A percentile compares a stretch with the other conserved stretches of the same genome.
Conservation (phyloP, 352 stramenopile genomes). For the Globisporangium polare region DNA sequence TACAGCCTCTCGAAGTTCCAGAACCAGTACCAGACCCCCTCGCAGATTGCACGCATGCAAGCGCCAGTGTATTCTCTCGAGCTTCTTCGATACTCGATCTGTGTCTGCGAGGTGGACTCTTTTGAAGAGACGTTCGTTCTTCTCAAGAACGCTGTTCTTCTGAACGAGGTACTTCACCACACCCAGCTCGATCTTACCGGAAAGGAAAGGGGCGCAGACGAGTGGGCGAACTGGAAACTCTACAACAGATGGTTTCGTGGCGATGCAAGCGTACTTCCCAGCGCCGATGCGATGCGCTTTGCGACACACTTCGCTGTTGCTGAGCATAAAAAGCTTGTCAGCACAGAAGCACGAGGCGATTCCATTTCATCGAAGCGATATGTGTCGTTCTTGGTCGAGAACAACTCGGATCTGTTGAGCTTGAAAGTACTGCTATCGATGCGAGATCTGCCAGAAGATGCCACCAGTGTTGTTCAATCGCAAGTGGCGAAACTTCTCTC, state of each 20-base stretch:
- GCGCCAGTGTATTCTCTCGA: constrained; percentile 57
- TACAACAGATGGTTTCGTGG: constrained; percentile 62
- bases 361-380: constrained; percentile 58
- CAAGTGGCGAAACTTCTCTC: constrained; percentile 60
- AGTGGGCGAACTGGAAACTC: constrained; percentile 20
- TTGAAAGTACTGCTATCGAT: constrained; percentile 64
- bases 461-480: constrained; percentile 32
- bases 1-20: constrained; percentile 25
- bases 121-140: constrained; percentile 64
- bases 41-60: constrained; percentile 38
- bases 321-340: constrained; percentile 43
- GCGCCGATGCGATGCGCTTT: constrained; percentile 49
- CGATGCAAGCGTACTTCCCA: constrained; percentile 44
- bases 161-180: constrained; percentile 48
- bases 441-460: constrained; percentile 51
- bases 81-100: constrained; percentile 56
- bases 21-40: constrained; percentile 15
- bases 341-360: constrained; percentile 17
- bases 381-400: constrained; percentile 63
- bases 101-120: constrained; percentile 43
- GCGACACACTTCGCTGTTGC: constrained; percentile 55
- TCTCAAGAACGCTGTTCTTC: constrained; percentile 46
- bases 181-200: constrained; percentile 30
- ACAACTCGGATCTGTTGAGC: constrained; percentile 60
- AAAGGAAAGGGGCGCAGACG: not conserved